phyloP scores from a whole-genome alignment of 768 basidiomycete genomes.

The Exidia glandulosa region DNA sequence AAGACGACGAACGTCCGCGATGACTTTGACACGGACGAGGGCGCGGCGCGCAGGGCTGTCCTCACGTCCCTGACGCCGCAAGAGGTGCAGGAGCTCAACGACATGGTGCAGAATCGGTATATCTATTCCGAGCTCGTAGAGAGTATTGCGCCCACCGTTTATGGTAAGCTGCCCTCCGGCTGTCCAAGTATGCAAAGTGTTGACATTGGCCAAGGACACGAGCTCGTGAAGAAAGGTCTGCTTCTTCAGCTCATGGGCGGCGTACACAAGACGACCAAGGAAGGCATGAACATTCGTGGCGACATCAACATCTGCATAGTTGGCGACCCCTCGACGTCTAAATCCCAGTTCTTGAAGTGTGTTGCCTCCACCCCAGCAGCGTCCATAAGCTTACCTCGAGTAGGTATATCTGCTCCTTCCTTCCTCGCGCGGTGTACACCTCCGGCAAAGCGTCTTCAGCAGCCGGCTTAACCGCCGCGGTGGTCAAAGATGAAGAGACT shows the following conservation, averaged over 20 bases:
- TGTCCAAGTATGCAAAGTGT: constrained; percentile 5
- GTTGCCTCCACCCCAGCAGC: constrained; percentile 15
- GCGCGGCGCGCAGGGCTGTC: constrained; percentile 59
- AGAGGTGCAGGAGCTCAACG: constrained; percentile 88
- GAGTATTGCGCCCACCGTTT: constrained; percentile 95
- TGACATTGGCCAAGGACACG: too few species aligned
- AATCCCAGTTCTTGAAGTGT: constrained; percentile 97
- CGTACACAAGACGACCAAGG: constrained; percentile 90
- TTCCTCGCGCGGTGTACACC: constrained; percentile 95
- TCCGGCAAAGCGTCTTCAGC: constrained; percentile 99
- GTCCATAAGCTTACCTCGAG: neutral
- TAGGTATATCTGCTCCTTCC: constrained; percentile 95
- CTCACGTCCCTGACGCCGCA: constrained; percentile 82
- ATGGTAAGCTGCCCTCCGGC: constrained; percentile 34
- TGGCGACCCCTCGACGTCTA: constrained; percentile 94
- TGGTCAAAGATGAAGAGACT: constrained; percentile 96
- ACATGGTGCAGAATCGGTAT: constrained; percentile 89
- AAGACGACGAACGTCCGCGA: constrained; percentile 78
- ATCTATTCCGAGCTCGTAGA: constrained; percentile 91
- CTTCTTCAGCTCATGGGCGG: constrained; percentile 96
- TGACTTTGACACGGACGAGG: constrained; percentile 71
- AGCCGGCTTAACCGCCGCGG: constrained; percentile 96
- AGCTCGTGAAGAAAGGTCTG: constrained; percentile 97
- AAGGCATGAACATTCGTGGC: constrained; percentile 96
- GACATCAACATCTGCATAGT: constrained; percentile 98